These are phyloP conservation scores for Cladorrhinum sp. DNA, from an alignment of 2,329 filamentous ascomycete genomes.

Conservation along the genomic window DNA sequence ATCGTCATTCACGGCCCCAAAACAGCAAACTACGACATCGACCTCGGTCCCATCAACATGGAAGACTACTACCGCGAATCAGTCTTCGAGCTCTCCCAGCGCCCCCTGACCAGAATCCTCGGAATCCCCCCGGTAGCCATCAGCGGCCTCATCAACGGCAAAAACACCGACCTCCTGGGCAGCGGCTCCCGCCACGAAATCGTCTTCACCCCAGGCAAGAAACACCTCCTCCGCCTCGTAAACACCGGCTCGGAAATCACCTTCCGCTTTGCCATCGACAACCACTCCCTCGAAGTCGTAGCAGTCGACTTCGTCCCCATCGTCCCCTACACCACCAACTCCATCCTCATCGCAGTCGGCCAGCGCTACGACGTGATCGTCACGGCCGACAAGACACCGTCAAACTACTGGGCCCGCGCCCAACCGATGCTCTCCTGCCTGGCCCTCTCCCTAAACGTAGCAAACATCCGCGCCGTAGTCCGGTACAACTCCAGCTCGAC, in stretches of 20 bases:
- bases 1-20: conserved; percentile 17
- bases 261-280: conserved; percentile 45
- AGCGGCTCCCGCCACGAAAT: conserved; percentile 34
- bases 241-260: conserved; percentile 44
- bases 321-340: conserved; percentile 45
- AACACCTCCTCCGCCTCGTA: conserved; percentile 31
- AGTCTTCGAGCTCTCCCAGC: not conserved
- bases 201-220: conserved; percentile 29
- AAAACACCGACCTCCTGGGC: conserved; percentile 30
- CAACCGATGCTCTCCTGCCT: not conserved
- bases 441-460: not conserved
- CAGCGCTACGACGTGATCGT: conserved; percentile 17
- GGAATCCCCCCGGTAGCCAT: conserved; percentile 27
- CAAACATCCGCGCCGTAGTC: conserved; percentile 8
- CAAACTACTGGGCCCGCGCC: conserved; percentile 15
- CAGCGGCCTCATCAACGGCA: conserved; percentile 16
- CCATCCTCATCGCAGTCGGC: conserved; percentile 44
- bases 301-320: conserved; percentile 47
- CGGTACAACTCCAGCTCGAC: conserved; percentile 1
- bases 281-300: conserved; percentile 46
- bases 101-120: not conserved
- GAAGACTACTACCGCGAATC: conserved; percentile 9
- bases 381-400: conserved; percentile 3
- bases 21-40: conserved; percentile 13
- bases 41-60: conserved; percentile 14